Evolutionary conservation across 306 rosid genomes (phyloP), one percentile per base, ranked within the genome.

Genomic region (Gastrolobium villosum): DNA sequence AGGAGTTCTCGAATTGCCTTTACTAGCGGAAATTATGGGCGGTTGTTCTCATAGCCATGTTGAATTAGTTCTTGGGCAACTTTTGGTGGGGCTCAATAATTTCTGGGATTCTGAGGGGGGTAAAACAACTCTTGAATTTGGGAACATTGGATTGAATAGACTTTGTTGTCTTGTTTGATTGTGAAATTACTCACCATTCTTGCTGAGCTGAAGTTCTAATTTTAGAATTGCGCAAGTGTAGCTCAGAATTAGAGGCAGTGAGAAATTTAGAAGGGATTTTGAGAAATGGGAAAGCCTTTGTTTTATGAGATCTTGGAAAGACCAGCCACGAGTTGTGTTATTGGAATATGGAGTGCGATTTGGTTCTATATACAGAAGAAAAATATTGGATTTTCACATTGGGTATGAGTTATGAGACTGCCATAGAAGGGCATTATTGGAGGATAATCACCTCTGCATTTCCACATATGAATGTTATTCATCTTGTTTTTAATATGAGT

Each of bases 341-440:
- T 92, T 76, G 99, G 97, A 34, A 56, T 92, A 80, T 95, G 98
- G 82, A 69, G 91, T 86, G 92, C 88, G 10, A 88, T 95, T 76
- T 95, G 99, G 99, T 91, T 91, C 74, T 92, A 87, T 81, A 89
- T 95, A 44, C 98, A 92, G 90, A 95, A 89, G 89, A 95, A 91
- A 57, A 87, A 86, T 72, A 89, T 95, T 60, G 99, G 99, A 62
- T 95, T 92, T 81, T 89, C 99, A 10, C 98, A 95, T 41, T 95
- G 59, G 98, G 99, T 14, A 60, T 95, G 88, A 93, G 97, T 85
- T 95, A 95, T 74, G 99, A 95, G 72, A 87, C 91, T 50, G 92
- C 98, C 45, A 56, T 92, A 6, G 99, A 89, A 80, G 98, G 99
- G 60, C 97, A 95, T 70, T 83, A 92, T 71, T 95, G 98, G 99